These are phyloP conservation scores for Clitopilus hobsonii DNA, from an alignment of 768 basidiomycete genomes.

Conservation along the genomic window DNA sequence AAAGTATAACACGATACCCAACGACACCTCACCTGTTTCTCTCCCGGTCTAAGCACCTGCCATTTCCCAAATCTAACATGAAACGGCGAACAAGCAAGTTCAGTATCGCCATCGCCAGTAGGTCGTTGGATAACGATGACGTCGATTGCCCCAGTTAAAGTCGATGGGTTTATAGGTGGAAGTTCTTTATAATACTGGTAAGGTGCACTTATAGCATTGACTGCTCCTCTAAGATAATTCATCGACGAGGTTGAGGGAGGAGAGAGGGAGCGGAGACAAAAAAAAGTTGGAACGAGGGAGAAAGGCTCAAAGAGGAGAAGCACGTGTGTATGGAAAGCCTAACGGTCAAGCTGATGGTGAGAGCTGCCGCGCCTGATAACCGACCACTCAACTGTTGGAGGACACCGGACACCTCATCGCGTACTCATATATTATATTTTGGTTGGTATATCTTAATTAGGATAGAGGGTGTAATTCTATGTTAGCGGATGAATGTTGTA, in stretches of 20 bases:
- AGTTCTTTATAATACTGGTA: conserved; percentile 88
- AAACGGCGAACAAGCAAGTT: conserved; percentile 90
- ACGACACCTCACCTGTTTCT: conserved; percentile 68
- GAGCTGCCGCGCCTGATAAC: too few species aligned
- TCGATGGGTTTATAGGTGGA: conserved; percentile 88
- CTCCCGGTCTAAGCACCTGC: conserved; percentile 88
- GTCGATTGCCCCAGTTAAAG: conserved; percentile 97
- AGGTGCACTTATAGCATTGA: conserved; percentile 79
- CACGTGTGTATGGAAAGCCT: too few species aligned
- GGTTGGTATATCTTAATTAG: too few species aligned
- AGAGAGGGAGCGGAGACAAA: too few species aligned
- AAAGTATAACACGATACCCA: not conserved
- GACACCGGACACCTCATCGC: too few species aligned
- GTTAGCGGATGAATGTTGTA: too few species aligned
- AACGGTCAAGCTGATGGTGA: too few species aligned
- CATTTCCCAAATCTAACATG: conserved; percentile 98
- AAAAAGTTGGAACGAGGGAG: too few species aligned
- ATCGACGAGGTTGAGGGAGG: conserved; percentile 33
- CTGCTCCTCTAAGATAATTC: conserved; percentile 87
- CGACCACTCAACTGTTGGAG: too few species aligned
- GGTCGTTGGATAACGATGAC: conserved; percentile 90
- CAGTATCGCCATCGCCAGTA: conserved; percentile 53
- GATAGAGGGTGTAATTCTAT: too few species aligned
- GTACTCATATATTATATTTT: too few species aligned
- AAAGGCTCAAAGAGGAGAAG: too few species aligned